Conservation (phyloP, 2,329 filamentous ascomycete species). For the Ramichloridium luteum region DNA sequence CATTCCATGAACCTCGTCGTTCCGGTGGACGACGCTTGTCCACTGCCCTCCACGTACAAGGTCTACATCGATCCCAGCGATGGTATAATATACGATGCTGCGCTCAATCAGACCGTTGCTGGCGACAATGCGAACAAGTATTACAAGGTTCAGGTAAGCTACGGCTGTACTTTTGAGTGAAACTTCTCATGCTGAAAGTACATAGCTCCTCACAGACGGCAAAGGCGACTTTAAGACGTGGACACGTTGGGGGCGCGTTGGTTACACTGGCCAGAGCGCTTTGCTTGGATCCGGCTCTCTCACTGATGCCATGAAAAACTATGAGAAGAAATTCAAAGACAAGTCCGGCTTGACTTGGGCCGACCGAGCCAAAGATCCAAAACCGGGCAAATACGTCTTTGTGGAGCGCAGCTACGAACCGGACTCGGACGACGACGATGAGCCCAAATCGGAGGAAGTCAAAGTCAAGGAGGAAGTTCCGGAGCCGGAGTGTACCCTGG, state of each 20-base stretch:
- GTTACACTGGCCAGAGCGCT: slow-evolving; percentile 37
- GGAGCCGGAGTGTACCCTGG: slow-evolving; percentile 43
- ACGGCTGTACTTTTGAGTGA: too few species aligned
- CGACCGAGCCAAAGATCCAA: slow-evolving; percentile 42
- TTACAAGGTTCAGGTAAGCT: slow-evolving; percentile 55
- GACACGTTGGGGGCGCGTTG: slow-evolving; percentile 66
- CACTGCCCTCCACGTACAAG: slow-evolving; percentile 19
- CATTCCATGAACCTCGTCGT: slow-evolving; percentile 33
- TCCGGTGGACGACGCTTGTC: slow-evolving; percentile 36
- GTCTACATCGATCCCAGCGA: slow-evolving; percentile 54
- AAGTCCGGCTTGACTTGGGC: slow-evolving; percentile 43
- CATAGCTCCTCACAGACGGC: slow-evolving; percentile 61
- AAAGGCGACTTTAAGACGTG: slow-evolving; percentile 42
- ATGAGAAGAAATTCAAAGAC: slow-evolving; percentile 46
- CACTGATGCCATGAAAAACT: slow-evolving; percentile 30
- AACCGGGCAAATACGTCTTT: slow-evolving; percentile 59
- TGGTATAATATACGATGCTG: slow-evolving; percentile 63
- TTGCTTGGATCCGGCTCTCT: slow-evolving; percentile 29
- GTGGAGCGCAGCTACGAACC: slow-evolving; percentile 66
- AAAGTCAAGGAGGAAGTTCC: slow-evolving; percentile 10
- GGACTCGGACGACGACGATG: slow-evolving; percentile 46
- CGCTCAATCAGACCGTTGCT: slow-evolving; percentile 66
- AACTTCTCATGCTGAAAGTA: slow-evolving; percentile 47
- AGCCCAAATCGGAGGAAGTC: slow-evolving; percentile 15
- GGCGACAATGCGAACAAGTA: slow-evolving; percentile 71